Conservation (phyloP, 192 early-diverging fungal genomes). For the Jimgerdemannia flammicorona region DNA sequence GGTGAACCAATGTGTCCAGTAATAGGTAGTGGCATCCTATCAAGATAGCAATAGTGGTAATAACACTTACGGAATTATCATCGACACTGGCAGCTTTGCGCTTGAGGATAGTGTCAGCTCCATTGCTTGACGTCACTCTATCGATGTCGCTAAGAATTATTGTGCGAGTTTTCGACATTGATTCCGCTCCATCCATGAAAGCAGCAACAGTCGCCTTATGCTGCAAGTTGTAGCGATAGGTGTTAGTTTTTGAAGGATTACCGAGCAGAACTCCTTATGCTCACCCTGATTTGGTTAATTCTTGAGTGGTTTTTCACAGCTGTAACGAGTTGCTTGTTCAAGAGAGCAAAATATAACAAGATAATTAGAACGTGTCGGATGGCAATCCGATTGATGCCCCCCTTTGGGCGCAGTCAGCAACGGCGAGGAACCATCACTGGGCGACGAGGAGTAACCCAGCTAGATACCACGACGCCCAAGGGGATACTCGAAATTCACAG, state of each 20-base stretch:
- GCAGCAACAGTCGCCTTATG: no score
- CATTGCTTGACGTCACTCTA: conserved; percentile 2
- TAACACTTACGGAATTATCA: background rate
- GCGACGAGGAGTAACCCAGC: background rate
- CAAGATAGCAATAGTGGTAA: background rate
- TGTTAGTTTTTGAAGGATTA: conserved; percentile 5
- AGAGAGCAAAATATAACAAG: background rate
- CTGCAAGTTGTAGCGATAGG: no score
- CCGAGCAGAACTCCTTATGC: conserved; percentile 12
- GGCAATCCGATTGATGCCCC: background rate
- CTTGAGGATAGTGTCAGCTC: no score
- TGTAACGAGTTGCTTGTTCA: conserved; percentile 12
- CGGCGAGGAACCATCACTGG: background rate
- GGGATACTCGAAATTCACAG: background rate
- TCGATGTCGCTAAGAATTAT: conserved; percentile 12
- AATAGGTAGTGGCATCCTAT: background rate
- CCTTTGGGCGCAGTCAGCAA: conserved; percentile 3
- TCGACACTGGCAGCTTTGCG: background rate
- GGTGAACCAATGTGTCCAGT: background rate
- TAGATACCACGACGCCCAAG: background rate
- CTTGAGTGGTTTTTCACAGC: conserved; percentile 12
- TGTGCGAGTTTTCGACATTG: no score
- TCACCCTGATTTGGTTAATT: conserved; percentile 17
- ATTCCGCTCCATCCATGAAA: no score
- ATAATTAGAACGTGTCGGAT: background rate